These are phyloP conservation scores for Microstroma glucosiphilum DNA, from an alignment of 1,284 basidiomycete species.

Conservation along the genomic window DNA sequence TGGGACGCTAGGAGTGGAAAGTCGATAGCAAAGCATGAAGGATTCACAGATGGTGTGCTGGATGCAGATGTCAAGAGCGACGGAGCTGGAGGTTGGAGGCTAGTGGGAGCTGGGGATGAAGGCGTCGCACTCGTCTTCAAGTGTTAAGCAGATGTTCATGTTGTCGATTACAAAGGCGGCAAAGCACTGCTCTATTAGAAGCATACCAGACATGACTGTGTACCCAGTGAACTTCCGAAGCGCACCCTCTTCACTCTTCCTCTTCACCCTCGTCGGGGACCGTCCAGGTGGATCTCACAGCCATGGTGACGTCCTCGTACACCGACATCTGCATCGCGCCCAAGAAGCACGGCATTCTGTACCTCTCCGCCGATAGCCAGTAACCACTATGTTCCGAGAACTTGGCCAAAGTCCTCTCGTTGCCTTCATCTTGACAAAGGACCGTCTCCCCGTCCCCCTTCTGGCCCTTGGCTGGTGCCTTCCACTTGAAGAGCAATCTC, in stretches of 20 bases:
- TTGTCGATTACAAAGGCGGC: neutral
- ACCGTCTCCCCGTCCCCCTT: conserved; percentile 44
- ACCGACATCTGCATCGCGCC: conserved; percentile 56
- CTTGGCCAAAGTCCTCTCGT: conserved; percentile 26
- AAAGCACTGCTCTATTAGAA: conserved; percentile 2
- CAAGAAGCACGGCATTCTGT: conserved; percentile 56
- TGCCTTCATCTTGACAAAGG: conserved; percentile 52
- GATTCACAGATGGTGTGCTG: conserved; percentile 75
- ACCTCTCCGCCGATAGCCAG: conserved; percentile 53
- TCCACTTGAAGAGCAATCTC: conserved; percentile 54
- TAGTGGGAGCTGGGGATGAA: conserved; percentile 49
- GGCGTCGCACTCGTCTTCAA: conserved; percentile 48
- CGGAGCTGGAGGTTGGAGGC: conserved; percentile 47
- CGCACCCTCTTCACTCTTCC: neutral
- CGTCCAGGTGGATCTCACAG: conserved; percentile 17
- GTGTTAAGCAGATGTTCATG: neutral
- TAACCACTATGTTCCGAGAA: conserved; percentile 51
- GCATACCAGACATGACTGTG: neutral
- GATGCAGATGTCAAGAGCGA: conserved; percentile 61
- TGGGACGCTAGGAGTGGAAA: conserved; percentile 87
- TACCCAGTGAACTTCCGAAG: neutral
- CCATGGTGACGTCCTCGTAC: conserved; percentile 42
- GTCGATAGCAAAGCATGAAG: conserved; percentile 71
- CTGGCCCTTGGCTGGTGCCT: conserved; percentile 55
- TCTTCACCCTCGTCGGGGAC: conserved; percentile 12